These are phyloP conservation scores for Fraxinus pennsylvanica DNA, from an alignment of 257 asterid species.

Conservation along the genomic window DNA sequence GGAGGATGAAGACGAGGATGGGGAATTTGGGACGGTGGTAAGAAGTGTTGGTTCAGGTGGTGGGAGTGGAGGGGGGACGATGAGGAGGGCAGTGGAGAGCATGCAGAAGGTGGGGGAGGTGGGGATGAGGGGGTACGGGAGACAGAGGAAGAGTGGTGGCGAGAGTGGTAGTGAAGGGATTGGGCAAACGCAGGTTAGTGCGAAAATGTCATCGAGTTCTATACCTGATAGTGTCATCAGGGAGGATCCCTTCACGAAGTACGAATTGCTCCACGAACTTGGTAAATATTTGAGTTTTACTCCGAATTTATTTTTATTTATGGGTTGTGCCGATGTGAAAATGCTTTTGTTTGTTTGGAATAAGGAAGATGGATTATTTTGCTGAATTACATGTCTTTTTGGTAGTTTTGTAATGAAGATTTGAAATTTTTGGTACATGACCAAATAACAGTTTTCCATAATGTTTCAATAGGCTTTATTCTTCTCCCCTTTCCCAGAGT, in stretches of 20 bases:
- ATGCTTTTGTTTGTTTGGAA: not conserved
- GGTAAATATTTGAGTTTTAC: slow-evolving; percentile 51
- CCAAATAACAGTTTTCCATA: not conserved
- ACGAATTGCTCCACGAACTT: slow-evolving; percentile 92
- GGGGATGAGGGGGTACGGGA: slow-evolving; percentile 54
- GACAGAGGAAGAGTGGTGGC: slow-evolving; percentile 48
- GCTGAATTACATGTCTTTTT: not conserved
- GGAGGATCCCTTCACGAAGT: slow-evolving; percentile 91
- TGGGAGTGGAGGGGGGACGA: slow-evolving; percentile 60
- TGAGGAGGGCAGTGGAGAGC: slow-evolving; percentile 95
- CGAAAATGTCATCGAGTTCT: slow-evolving; percentile 77
- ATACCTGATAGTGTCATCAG: slow-evolving; percentile 72
- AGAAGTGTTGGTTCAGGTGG: slow-evolving; percentile 49
- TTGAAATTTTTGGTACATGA: not conserved
- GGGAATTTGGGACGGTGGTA: slow-evolving; percentile 70
- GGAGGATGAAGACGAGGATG: slow-evolving; percentile 46
- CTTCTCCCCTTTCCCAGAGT: not conserved
- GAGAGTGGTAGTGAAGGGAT: slow-evolving; percentile 34
- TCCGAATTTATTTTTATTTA: not conserved
- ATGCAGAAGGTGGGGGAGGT: slow-evolving; percentile 83
- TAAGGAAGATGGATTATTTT: slow-evolving; percentile 23
- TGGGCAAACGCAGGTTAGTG: slow-evolving; percentile 51
- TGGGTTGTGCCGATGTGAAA: slow-evolving; percentile 10
- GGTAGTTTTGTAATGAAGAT: slow-evolving; percentile 9
- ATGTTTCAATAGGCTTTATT: not conserved